These are phyloP conservation scores for Moelleriella libera DNA, from an alignment of 2,329 filamentous ascomycete genomes.

Conservation along the genomic window DNA sequence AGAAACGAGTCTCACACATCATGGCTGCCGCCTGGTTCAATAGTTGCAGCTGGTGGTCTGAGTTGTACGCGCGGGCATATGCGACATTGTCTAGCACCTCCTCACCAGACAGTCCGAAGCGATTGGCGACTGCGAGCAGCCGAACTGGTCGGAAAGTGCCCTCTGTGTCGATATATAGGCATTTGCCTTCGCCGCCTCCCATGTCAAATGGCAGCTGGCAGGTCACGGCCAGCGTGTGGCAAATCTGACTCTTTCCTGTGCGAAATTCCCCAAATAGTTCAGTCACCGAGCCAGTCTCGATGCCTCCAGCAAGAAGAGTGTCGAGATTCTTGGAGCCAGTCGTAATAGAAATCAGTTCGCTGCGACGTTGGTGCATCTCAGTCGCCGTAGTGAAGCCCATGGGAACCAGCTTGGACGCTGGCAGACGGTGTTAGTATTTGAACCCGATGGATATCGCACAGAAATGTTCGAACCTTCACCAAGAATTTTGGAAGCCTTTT, in stretches of 20 bases:
- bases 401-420: constrained; percentile 87
- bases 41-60: constrained; percentile 89
- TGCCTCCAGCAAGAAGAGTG: constrained; percentile 81
- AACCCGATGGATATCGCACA: not conserved
- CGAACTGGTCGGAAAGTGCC: constrained; percentile 92
- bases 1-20: constrained; percentile 99
- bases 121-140: constrained; percentile 78
- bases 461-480: constrained; percentile 54
- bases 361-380: constrained; percentile 95
- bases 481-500: constrained; percentile 85
- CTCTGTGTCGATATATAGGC: constrained; percentile 95
- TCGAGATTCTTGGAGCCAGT: constrained; percentile 97
- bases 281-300: constrained; percentile 95
- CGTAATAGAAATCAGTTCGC: constrained; percentile 93
- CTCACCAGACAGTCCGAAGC: constrained; percentile 88
- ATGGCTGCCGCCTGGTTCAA: constrained; percentile 91
- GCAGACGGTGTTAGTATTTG: constrained; percentile 4
- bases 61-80: constrained; percentile 96
- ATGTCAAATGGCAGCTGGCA: constrained; percentile 97
- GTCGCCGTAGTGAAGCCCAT: constrained; percentile 99
- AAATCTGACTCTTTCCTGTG: constrained; percentile 97
- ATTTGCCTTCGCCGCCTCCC: constrained; percentile 97
- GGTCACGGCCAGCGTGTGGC: constrained; percentile 94
- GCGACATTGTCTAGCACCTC: constrained; percentile 98
- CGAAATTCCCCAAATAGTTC: constrained; percentile 97